phyloP scores from a whole-genome alignment of 495 filamentous ascomycete genomes.

The Lasiosphaeria ovina region DNA sequence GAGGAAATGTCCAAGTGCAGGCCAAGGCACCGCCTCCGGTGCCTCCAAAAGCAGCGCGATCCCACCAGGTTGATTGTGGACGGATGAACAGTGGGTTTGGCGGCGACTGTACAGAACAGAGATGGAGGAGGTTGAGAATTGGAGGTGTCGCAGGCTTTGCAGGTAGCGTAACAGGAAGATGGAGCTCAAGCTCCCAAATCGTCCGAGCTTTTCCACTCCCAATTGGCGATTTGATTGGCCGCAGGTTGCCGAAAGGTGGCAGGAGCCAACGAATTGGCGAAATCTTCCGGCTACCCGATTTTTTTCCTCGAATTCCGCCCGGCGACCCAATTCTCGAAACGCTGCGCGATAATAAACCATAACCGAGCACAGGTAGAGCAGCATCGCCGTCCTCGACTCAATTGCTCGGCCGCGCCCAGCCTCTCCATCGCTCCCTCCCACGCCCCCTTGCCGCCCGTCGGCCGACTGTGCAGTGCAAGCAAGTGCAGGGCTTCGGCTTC shows the following conservation, averaged over 20 bases:
- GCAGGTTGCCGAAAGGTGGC: constrained; percentile 24
- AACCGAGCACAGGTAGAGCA: neutral
- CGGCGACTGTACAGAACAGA: too few relatives aligned
- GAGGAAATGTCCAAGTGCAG: neutral
- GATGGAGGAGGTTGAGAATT: too few relatives aligned
- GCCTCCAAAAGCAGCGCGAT: neutral
- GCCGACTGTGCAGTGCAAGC: neutral
- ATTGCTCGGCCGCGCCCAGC: constrained; percentile 2
- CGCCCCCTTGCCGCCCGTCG: neutral
- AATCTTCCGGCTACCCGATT: constrained; percentile 36
- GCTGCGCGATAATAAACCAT: constrained; percentile 31
- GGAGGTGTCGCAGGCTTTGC: too few relatives aligned
- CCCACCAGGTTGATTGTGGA: too few relatives aligned
- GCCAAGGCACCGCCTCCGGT: neutral
- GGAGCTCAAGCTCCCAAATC: neutral
- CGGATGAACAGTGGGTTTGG: too few relatives aligned
- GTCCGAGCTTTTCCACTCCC: constrained; percentile 14
- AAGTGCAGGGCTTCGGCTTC: too few relatives aligned
- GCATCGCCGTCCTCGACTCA: constrained; percentile 1
- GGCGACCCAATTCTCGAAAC: constrained; percentile 11
- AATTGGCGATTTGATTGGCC: constrained; percentile 33
- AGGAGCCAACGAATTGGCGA: constrained; percentile 30
- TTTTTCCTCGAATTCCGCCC: constrained; percentile 22
- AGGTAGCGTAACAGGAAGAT: neutral
- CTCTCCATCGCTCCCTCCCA: constrained; percentile 8